Conservation (phyloP, 345 rosid species). For the Populus alba region DNA sequence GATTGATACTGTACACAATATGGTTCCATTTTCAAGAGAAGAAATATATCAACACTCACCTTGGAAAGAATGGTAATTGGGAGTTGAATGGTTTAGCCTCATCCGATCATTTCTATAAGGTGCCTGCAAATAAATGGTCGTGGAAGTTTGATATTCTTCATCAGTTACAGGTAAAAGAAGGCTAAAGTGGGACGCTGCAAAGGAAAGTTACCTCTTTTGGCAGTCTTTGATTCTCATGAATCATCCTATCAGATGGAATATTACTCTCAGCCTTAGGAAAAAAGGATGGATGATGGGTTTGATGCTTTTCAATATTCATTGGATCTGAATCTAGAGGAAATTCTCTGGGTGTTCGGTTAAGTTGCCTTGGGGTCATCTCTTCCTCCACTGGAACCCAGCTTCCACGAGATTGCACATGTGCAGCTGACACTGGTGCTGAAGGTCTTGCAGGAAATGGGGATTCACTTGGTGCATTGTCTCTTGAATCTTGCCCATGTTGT, state of each 20-base stretch:
- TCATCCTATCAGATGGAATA: conserved; percentile 60
- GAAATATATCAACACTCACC: conserved; percentile 43
- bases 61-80: conserved; percentile 58
- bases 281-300: conserved; percentile 54
- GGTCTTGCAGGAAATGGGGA: conserved; percentile 65
- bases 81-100: conserved; percentile 41
- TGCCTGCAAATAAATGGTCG: conserved; percentile 46
- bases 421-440: conserved; percentile 56
- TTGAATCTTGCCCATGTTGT: conserved; percentile 92
- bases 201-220: conserved; percentile 64
- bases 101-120: conserved; percentile 56
- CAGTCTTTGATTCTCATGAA: conserved; percentile 74
- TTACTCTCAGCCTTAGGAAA: conserved; percentile 65
- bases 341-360: conserved; percentile 63
- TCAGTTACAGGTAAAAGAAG: background rate
- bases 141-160: background rate
- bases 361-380: conserved; percentile 73
- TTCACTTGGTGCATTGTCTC: conserved; percentile 68
- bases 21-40: background rate
- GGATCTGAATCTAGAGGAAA: conserved; percentile 62
- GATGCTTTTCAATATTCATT: conserved; percentile 62
- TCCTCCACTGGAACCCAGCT: conserved; percentile 81
- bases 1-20: background rate
- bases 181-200: background rate
- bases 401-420: conserved; percentile 60